Conservation (phyloP, 768 basidiomycete species). For the Tricholomella constricta region DNA sequence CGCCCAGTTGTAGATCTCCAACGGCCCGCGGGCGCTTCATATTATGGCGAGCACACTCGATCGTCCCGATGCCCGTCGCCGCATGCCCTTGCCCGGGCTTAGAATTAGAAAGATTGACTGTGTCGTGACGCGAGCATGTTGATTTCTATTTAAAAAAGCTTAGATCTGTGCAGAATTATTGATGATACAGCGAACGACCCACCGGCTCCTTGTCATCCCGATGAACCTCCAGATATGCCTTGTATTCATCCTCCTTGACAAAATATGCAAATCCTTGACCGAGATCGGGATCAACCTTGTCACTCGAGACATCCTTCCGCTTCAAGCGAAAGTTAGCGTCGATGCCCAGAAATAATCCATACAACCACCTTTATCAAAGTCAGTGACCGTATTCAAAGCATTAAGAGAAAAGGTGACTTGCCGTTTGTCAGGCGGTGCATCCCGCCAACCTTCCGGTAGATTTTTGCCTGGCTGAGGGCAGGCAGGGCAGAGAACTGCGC, state of each 20-base stretch:
- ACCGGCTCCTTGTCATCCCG: not conserved
- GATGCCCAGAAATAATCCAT: constrained; percentile 30
- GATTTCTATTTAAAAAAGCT: too few species aligned
- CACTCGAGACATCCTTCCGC: constrained; percentile 24
- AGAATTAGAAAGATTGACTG: constrained; percentile 24
- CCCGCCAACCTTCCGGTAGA: constrained; percentile 23
- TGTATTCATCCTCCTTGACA: constrained; percentile 25
- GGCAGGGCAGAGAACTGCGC: constrained; percentile 28
- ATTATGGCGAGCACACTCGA: constrained; percentile 31
- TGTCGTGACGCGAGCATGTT: constrained; percentile 29
- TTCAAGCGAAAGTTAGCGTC: constrained; percentile 38
- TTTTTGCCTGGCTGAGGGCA: constrained; percentile 30
- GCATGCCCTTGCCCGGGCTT: constrained; percentile 20
- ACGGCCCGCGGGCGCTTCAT: constrained; percentile 26
- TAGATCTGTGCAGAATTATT: too few species aligned
- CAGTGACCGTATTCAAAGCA: not conserved
- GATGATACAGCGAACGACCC: too few species aligned
- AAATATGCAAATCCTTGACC: constrained; percentile 29
- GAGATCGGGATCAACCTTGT: constrained; percentile 26
- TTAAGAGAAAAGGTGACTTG: not conserved
- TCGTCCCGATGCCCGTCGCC: constrained; percentile 26
- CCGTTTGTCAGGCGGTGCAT: constrained; percentile 11
- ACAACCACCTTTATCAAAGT: constrained; percentile 16
- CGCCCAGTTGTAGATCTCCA: constrained; percentile 32
- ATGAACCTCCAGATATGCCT: constrained; percentile 16